Conservation (phyloP, 805 yeast genomes). For the Clavispora carvajalis region DNA sequence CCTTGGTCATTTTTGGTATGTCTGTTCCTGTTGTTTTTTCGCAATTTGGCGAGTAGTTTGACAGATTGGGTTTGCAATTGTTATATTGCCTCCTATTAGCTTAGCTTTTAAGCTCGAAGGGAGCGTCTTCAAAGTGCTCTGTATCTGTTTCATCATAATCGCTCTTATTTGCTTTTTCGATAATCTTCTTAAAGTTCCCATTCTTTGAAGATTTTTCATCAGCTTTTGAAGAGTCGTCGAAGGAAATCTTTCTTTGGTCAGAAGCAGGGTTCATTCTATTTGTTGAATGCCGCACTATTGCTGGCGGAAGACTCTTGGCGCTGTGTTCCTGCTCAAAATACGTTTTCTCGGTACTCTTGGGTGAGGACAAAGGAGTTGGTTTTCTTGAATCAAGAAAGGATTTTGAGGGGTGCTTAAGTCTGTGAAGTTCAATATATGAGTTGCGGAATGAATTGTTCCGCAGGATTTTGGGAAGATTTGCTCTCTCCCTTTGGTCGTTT, state of each 20-base stretch:
- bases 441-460: slow-evolving; percentile 23
- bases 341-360: not conserved
- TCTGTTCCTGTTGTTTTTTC: not conserved
- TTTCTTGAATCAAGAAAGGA: not conserved
- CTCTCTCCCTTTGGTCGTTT: slow-evolving; percentile 15
- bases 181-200: not conserved
- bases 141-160: not conserved
- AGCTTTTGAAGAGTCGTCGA: too few relatives aligned
- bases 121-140: not conserved
- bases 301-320: not conserved
- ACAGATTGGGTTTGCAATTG: too few relatives aligned
- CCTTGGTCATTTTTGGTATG: not conserved
- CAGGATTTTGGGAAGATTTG: slow-evolving; percentile 32
- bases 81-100: too few relatives aligned
- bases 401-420: slow-evolving; percentile 25
- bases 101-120: not conserved
- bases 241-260: not conserved
- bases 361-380: slow-evolving; percentile 4
- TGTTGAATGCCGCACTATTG: not conserved
- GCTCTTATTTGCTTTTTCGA: not conserved
- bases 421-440: slow-evolving; percentile 35
- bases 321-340: not conserved
- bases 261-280: not conserved
- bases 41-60: not conserved
- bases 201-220: not conserved